Base-by-base conservation (phyloP, 1,284 basidiomycete genomes). In the Sporisorium exsertum region DNA sequence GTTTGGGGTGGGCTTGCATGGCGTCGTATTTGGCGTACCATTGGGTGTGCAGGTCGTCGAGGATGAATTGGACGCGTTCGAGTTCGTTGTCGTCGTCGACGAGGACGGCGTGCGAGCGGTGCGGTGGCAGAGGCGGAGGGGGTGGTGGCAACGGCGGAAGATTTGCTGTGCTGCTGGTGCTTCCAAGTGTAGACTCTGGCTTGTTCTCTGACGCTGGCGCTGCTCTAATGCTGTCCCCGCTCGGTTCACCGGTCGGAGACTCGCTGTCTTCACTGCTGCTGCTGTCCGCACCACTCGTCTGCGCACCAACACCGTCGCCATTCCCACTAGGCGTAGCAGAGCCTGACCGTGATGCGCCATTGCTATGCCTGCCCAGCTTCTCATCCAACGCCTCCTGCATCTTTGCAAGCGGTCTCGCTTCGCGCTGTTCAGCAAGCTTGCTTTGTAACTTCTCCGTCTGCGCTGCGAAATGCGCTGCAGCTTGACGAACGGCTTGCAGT, bases 11-110 rank as follows among this genome's bases (percentile, higher is more conserved):
- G 5, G 47, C 15, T 20, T 49, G 47, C 47, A 67, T 64, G 22
- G 29, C 32, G 37, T 76, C 73, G 40, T 70, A 77, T 6, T 52
- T 33, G 20, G 60, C 85, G 79, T 92, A 97, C 87, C 93, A 97
- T 43, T 88, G 89, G 45, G 86, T 84, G 81, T 97, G 94, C 1
- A 97, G 90, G 59, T 92, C 89, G 52, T 90, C 88, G 52, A 97
- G 87, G 26, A 97, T 88, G 92, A 94, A 42, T 2, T 70, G 88
- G 13, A 98, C 88, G 20, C 96, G 88, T 16, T 88, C 87, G 51
- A 99, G 88, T 87, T 99, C 96, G n/a, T 85, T 83, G 85, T 99
- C 96, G 73, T 95, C 90, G 68, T 95, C 93, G 84, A 92, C 94
- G 58, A 98, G 87, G 29, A 98, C 86, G 0, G 94, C 92, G 79